Conservation (phyloP, 2,329 filamentous ascomycete genomes). For the Sclerotinia spermophila region DNA sequence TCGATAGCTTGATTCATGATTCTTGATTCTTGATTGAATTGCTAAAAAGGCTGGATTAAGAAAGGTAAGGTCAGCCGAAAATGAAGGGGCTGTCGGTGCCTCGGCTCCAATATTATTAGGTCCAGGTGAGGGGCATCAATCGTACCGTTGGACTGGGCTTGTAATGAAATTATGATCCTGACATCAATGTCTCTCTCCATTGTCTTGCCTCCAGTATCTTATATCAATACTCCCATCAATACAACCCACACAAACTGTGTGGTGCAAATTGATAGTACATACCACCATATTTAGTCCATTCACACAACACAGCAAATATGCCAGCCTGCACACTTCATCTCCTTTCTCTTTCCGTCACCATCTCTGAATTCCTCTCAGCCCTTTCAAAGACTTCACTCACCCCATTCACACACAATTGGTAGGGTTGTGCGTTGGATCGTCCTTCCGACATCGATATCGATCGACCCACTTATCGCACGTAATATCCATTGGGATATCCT, state of each 20-base stretch:
- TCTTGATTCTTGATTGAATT: background rate
- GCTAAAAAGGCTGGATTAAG: background rate
- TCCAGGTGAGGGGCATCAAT: background rate
- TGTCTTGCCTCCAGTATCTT: background rate
- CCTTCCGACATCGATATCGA: constrained; percentile 43
- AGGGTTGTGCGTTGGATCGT: constrained; percentile 49
- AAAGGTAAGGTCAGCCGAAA: background rate
- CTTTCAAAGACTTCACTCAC: constrained; percentile 37
- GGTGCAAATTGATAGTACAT: background rate
- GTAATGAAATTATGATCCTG: background rate
- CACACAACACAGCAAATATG: constrained; percentile 37
- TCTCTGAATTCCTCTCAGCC: constrained; percentile 41
- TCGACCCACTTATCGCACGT: constrained; percentile 40
- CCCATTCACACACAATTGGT: constrained; percentile 43
- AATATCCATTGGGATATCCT: constrained; percentile 46
- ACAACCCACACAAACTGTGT: background rate
- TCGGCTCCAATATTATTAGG: background rate
- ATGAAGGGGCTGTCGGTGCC: background rate
- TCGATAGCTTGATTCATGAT: background rate
- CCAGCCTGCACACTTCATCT: constrained; percentile 48
- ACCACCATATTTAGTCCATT: no score
- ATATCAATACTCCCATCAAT: background rate
- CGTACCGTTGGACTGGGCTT: background rate
- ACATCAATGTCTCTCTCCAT: background rate
- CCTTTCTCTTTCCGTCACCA: constrained; percentile 40